phyloP scores from a whole-genome alignment of 192 early-diverging fungal genomes.

The Backusella liffmaniae region DNA sequence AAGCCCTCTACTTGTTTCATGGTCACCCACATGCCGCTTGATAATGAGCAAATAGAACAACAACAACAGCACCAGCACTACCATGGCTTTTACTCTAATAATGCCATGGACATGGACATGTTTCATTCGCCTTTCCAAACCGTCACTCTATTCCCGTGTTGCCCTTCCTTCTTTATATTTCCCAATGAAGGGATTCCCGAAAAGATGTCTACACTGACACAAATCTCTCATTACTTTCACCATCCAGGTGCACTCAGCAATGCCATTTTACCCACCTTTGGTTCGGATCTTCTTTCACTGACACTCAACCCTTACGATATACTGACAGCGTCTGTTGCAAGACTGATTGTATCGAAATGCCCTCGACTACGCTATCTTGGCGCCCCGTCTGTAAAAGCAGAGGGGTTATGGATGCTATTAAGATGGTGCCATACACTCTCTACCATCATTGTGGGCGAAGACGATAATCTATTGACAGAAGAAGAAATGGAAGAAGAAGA shows the following conservation, averaged over 20 bases:
- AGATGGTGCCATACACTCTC: conserved; percentile 25
- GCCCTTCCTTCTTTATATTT: conserved; percentile 25
- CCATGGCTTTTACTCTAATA: not conserved
- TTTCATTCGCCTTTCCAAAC: not conserved
- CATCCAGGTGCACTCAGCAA: conserved; percentile 31
- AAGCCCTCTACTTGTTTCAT: conserved; percentile 19
- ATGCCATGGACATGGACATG: not conserved
- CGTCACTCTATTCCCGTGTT: conserved; percentile 9
- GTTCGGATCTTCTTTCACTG: conserved; percentile 20
- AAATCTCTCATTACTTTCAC: conserved; percentile 25
- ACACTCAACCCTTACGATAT: conserved; percentile 31
- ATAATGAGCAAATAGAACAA: not conserved
- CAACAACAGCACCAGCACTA: not conserved
- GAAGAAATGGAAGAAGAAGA: conserved; percentile 13
- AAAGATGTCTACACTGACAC: conserved; percentile 18
- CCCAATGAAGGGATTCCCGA: conserved; percentile 12
- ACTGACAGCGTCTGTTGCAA: conserved; percentile 15
- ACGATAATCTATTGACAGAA: conserved; percentile 1
- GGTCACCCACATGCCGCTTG: conserved; percentile 13
- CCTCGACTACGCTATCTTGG: conserved; percentile 21
- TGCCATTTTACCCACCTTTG: conserved; percentile 34
- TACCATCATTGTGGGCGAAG: conserved; percentile 19
- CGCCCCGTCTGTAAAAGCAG: conserved; percentile 20
- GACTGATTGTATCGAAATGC: conserved; percentile 22
- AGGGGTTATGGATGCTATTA: conserved; percentile 32